Evolutionary conservation across 1,284 basidiomycete species (phyloP).

Genomic region (Tylopilus sp.): DNA sequence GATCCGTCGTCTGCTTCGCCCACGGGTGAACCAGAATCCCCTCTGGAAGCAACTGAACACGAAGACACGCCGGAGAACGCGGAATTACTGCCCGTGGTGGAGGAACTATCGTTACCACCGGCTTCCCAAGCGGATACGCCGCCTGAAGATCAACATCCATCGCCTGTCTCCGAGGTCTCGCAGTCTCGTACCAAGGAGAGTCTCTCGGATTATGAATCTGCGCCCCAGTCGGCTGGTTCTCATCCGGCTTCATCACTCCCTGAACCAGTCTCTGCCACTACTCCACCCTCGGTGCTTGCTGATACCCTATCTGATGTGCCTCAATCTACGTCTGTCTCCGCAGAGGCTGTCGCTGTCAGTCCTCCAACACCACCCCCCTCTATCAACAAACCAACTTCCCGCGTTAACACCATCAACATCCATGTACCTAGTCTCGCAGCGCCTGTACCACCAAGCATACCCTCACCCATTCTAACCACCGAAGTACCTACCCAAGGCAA

Average conservation of each 20-base stretch:
- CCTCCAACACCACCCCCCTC: background rate
- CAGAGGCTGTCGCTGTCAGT: conserved; percentile 2
- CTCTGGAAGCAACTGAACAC: conserved; percentile 6
- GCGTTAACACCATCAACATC: background rate
- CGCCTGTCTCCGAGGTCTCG: no score
- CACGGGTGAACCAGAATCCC: background rate
- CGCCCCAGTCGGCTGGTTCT: conserved; percentile 25
- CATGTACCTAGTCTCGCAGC: conserved; percentile 13
- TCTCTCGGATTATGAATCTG: conserved; percentile 27
- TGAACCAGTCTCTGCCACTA: background rate
- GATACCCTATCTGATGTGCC: conserved; percentile 2
- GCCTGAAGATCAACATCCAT: conserved; percentile 3
- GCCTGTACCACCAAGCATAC: conserved; percentile 10
- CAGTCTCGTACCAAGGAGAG: conserved; percentile 13
- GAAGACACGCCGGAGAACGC: conserved; percentile 1
- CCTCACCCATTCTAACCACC: conserved; percentile 8
- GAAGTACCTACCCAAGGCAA: conserved; percentile 19
- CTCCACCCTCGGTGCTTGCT: background rate
- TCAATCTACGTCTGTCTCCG: background rate
- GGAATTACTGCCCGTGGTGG: conserved; percentile 14
- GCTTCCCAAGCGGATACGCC: conserved; percentile 3
- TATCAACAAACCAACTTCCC: conserved; percentile 1
- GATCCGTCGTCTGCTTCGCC: background rate
- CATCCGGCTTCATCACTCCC: conserved; percentile 15
- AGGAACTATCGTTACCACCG: no score